Conservation (phyloP, 2,329 filamentous ascomycete species). For the Aureobasidium pullulans region DNA sequence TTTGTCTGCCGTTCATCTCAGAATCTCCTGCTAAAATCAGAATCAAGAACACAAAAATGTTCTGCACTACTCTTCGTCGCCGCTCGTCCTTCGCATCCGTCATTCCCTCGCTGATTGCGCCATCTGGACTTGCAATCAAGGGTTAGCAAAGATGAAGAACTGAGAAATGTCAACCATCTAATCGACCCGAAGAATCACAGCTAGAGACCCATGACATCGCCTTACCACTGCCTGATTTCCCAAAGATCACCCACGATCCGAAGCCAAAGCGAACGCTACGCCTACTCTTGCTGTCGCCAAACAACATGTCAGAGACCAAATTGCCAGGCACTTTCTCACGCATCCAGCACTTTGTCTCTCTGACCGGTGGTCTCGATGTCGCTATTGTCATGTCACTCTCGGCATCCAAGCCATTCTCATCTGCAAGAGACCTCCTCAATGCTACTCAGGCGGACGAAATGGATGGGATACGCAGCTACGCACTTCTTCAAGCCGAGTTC, state of each 20-base stretch:
- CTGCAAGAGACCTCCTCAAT: background rate
- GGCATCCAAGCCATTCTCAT: slow-evolving; percentile 10
- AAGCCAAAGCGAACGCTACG: slow-evolving; percentile 18
- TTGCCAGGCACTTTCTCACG: slow-evolving; percentile 22
- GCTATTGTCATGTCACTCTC: slow-evolving; percentile 27
- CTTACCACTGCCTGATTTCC: slow-evolving; percentile 18
- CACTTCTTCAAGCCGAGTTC: slow-evolving; percentile 23
- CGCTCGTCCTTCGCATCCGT: slow-evolving; percentile 32
- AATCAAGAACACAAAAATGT: slow-evolving; percentile 23
- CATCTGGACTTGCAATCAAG: slow-evolving; percentile 22
- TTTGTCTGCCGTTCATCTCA: too few relatives aligned
- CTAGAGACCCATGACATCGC: slow-evolving; percentile 33
- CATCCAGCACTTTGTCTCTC: slow-evolving; percentile 25
- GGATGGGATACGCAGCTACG: slow-evolving; percentile 21
- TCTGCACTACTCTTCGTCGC: slow-evolving; percentile 34
- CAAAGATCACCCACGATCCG: slow-evolving; percentile 13
- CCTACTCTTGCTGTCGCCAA: slow-evolving; percentile 27
- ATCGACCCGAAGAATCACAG: slow-evolving; percentile 21
- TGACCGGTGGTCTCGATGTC: slow-evolving; percentile 24
- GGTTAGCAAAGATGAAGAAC: slow-evolving; percentile 20
- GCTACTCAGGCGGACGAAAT: background rate
- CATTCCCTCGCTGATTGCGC: slow-evolving; percentile 28
- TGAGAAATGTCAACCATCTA: background rate
- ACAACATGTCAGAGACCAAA: slow-evolving; percentile 16
- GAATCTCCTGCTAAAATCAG: too few relatives aligned